These are phyloP conservation scores for Lentinula edodes DNA, from an alignment of 768 basidiomycete genomes.

Conservation along the genomic window DNA sequence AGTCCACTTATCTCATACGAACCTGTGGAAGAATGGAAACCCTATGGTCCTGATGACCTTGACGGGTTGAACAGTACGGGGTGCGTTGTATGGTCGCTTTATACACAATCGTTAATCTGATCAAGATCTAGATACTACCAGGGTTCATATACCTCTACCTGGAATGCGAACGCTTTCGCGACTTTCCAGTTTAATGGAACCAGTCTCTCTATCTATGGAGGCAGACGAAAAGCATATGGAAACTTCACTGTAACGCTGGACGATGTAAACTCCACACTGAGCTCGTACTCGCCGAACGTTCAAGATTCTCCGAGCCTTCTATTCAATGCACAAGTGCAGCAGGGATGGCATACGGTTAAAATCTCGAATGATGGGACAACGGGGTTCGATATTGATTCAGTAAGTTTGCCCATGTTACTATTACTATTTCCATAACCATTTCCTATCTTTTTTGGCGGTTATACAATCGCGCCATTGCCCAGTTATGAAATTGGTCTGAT, in stretches of 20 bases:
- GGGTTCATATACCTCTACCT: conserved; percentile 22
- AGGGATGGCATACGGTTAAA: neutral
- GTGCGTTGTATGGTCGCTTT: neutral
- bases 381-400: conserved; percentile 4
- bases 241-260: conserved; percentile 24
- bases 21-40: conserved; percentile 2
- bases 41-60: neutral
- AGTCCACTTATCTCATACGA: conserved; percentile 6
- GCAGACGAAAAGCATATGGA: conserved; percentile 25
- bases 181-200: conserved; percentile 26
- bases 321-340: neutral
- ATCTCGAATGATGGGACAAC: neutral
- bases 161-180: conserved; percentile 16
- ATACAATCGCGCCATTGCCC: too few relatives aligned
- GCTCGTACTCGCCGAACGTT: neutral
- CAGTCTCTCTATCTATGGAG: conserved; percentile 26
- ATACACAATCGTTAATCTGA: conserved; percentile 15
- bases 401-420: neutral
- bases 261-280: conserved; percentile 6
- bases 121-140: conserved; percentile 22
- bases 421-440: too few relatives aligned
- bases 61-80: neutral
- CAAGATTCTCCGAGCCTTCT: neutral
- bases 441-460: neutral
- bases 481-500: neutral